A percentile compares a stretch with the other conserved stretches of the same genome.
phyloP scores from a whole-genome alignment of 768 basidiomycete species.

The Mycena maculata region DNA sequence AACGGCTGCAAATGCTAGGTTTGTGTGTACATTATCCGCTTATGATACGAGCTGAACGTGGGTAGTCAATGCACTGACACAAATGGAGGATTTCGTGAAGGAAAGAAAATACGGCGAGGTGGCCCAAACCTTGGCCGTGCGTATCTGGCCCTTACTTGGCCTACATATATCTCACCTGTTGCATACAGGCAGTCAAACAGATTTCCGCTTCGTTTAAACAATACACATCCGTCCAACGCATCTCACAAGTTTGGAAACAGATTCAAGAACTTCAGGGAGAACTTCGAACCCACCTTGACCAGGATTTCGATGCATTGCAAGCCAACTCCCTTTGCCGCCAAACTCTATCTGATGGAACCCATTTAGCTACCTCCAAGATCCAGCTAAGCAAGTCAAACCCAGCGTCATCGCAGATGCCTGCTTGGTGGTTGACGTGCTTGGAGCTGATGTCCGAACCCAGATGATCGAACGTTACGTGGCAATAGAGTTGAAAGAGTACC shows the following conservation, averaged over 20 bases:
- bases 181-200: constrained; percentile 83
- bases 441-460: constrained; percentile 81
- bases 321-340: constrained; percentile 44
- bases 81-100: constrained; percentile 81
- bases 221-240: constrained; percentile 79
- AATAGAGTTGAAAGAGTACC: constrained; percentile 93
- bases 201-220: constrained; percentile 84
- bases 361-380: constrained; percentile 82
- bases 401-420: constrained; percentile 84
- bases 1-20: constrained; percentile 96
- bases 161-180: neutral
- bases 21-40: constrained; percentile 38
- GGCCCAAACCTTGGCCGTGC: constrained; percentile 80
- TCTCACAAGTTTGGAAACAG: constrained; percentile 81
- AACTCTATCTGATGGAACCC: neutral
- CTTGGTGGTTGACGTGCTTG: constrained; percentile 89
- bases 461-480: constrained; percentile 91
- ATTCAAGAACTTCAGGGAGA: constrained; percentile 87
- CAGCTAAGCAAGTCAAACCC: constrained; percentile 71
- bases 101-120: constrained; percentile 87
- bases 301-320: constrained; percentile 93
- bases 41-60: neutral
- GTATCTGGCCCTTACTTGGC: constrained; percentile 22
- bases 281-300: constrained; percentile 82
- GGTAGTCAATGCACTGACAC: constrained; percentile 83